Base-by-base conservation (phyloP, 129 eudicot species). In the Chrysanthemum makinoi region DNA sequence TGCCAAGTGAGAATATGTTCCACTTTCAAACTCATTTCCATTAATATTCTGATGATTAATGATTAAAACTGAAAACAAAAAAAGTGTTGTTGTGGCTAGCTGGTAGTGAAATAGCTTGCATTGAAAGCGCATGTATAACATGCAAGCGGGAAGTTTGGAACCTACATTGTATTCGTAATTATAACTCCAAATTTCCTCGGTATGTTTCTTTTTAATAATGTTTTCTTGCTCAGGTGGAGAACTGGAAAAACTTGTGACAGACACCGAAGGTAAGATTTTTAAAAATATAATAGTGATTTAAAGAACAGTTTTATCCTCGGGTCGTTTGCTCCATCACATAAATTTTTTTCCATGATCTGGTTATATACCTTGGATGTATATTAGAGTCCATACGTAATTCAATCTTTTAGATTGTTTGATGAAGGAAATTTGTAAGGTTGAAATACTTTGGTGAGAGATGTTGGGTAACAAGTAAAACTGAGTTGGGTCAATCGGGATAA, bases 211-310 rank as follows among this genome's bases (percentile, higher is more conserved):
- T 53, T 75, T 70, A 65, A 75, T 46, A 30, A 4, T 69, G 64
- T 44, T 84, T 70, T 74, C 50, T 73, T 71, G 72, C 50, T 74
- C 86, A 95, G 99, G 89, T 81, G 80, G 90, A 65, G 99, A 95
- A 69, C 65, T 95, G 26, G 96, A 95, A 79, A 87, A 86, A 68
- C 97, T 95, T 67, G 96, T 90, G 69, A 73, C 74, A 39, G 94
- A 77, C 57, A 95, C 99, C 4, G 89, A 95, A 72, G 99, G 99
- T 95, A 86, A 76, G 85, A 47, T 59, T 68, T 66, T 77, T 7
- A n/a, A n/a, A n/a, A n/a, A 68, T 17, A 14, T 80, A 20, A 2
- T 53, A 44, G 30, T 54, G 22, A 61, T 53, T 59, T 55, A 44
- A 17, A 61, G 19, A 19, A 16, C 6, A 52, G 18, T 69, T 13